Base-by-base conservation (phyloP, 2,329 filamentous ascomycete species). In the Aspergillus sp. region DNA sequence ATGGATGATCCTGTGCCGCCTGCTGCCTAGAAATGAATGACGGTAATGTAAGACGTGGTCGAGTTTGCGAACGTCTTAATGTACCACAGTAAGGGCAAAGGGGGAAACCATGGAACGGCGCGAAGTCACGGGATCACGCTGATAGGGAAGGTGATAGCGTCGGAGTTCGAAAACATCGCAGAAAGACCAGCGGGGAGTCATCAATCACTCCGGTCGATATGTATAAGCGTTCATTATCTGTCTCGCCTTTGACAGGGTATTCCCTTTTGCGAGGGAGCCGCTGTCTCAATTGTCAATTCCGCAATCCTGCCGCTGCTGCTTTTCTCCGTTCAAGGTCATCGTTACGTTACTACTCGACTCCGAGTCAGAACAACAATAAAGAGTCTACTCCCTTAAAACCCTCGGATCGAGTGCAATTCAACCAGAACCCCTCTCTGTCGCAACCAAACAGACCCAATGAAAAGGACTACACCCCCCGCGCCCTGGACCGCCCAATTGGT, bases 401-500 rank as follows among this genome's bases (percentile, higher is more conserved):
- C 15, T 47, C 44, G 22, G 35, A 48, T 33, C 53, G 50, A 23
- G 41, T 60, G 23, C 55, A 61, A 43, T 65, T 66, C 49, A 53
- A 64, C 42, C 60, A 61, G 44, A 64, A 66, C 45, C 55, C 53
- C 13, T 48, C 58, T 6, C 46, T 54, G 7, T 51, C 53, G 9
- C 52, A 55, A 32, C 38, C 49, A 2, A 47, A 56, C 19, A 50
- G 65, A 39, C 57, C 62, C 5, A 63, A 62, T 38, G 67, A 68
- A 41, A 58, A 66, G 51, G 70, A 75, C 43, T 78, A 79, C 61
- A 68, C 71, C 5, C 79, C 78, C 6, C 73, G 75, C 43, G 73
- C 73, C 1, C 74, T 84, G 46, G 73, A 74, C 35, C 82, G 88
- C 33, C 91, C 93, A 12, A 91, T 98, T 56, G 93, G 93, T 53